Conservation (phyloP, 2,329 filamentous ascomycete species). For the Colletotrichum paranaense region DNA sequence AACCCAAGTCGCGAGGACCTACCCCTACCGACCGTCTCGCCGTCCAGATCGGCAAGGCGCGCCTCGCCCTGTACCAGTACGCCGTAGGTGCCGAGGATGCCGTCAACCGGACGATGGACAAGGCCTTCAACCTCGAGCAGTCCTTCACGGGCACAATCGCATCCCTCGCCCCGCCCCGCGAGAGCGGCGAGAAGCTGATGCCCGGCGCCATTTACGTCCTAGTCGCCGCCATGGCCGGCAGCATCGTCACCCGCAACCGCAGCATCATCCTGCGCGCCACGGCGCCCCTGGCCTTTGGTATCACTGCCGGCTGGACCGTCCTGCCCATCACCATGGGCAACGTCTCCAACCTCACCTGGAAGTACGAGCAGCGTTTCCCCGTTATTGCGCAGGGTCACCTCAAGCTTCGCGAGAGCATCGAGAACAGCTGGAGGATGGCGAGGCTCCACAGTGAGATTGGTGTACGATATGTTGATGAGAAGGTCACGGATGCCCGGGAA, state of each 20-base stretch:
- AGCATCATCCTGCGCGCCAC: slow-evolving; percentile 83
- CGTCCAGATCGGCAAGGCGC: slow-evolving; percentile 80
- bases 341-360: slow-evolving; percentile 86
- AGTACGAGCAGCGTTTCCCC: slow-evolving; percentile 91
- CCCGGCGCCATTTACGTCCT: slow-evolving; percentile 93
- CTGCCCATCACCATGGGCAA: slow-evolving; percentile 93
- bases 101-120: slow-evolving; percentile 85
- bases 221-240: slow-evolving; percentile 94
- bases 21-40: slow-evolving; percentile 93
- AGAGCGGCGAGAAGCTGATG: slow-evolving; percentile 88
- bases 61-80: slow-evolving; percentile 83
- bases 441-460: slow-evolving; percentile 79
- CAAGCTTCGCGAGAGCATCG: slow-evolving; percentile 74
- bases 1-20: slow-evolving; percentile 59
- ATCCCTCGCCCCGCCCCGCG: slow-evolving; percentile 85
- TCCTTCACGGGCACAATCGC: slow-evolving; percentile 91
- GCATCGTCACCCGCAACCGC: slow-evolving; percentile 89
- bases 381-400: slow-evolving; percentile 85
- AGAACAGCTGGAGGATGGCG: slow-evolving; percentile 78
- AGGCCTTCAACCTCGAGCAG: slow-evolving; percentile 85
- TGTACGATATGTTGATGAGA: slow-evolving; percentile 80
- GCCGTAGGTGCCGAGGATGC: slow-evolving; percentile 81
- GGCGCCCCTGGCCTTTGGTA: slow-evolving; percentile 81
- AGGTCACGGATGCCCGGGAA: slow-evolving; percentile 80
- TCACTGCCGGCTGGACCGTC: slow-evolving; percentile 85